phyloP scores from a whole-genome alignment of 169 alveolate species.

The Theileria equi region DNA sequence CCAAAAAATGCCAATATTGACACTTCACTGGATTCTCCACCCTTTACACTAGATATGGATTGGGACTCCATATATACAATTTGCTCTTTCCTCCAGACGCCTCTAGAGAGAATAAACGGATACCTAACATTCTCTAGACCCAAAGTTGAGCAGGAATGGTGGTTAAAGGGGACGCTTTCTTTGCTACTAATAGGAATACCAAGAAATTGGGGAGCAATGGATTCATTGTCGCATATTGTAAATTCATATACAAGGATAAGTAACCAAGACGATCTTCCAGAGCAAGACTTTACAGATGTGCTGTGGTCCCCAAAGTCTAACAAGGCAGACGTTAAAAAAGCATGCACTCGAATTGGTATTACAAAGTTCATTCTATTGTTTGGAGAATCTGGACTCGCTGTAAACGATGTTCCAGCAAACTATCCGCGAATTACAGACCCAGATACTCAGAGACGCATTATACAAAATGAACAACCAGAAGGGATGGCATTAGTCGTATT shows the following conservation, averaged over 20 bases:
- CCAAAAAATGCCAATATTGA: constrained; percentile 24
- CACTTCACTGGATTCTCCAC: constrained; percentile 54
- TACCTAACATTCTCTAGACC: constrained; percentile 29
- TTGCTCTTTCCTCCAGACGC: constrained; percentile 12
- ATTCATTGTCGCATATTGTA: constrained; percentile 30
- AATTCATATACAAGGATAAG: constrained; percentile 16
- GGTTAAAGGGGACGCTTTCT: constrained; percentile 62
- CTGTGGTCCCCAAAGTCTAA: background rate
- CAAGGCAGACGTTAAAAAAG: background rate
- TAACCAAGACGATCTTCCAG: background rate
- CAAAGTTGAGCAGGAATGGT: constrained; percentile 39
- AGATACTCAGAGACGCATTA: background rate
- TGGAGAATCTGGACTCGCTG: constrained; percentile 35
- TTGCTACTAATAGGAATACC: constrained; percentile 62
- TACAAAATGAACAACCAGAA: constrained; percentile 47
- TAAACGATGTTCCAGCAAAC: constrained; percentile 31
- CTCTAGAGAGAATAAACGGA: constrained; percentile 41
- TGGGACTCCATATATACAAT: constrained; percentile 17
- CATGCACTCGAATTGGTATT: constrained; percentile 41
- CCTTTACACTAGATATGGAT: constrained; percentile 10
- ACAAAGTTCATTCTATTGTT: constrained; percentile 51
- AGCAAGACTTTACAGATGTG: no score
- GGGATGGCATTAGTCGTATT: constrained; percentile 61
- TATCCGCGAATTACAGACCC: constrained; percentile 26
- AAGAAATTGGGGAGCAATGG: constrained; percentile 35